Percentiles rank a stretch among this genome's conserved stretches.
phyloP scores from a whole-genome alignment of 495 filamentous ascomycete species.

The Pyrenopolyporus hunteri region DNA sequence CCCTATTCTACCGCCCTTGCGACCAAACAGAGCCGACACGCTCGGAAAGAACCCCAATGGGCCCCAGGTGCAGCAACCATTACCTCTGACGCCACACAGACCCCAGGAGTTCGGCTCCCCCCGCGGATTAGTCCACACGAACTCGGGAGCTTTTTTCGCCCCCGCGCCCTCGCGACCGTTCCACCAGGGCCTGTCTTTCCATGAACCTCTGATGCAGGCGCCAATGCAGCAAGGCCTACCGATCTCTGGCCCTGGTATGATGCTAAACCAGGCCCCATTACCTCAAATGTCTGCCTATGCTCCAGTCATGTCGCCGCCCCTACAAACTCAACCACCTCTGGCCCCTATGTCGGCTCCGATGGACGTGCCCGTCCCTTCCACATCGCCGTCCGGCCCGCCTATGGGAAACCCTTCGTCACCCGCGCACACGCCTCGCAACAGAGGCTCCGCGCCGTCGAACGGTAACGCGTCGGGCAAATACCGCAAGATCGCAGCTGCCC shows the following conservation, averaged over 20 bases:
- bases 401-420: conserved; percentile 34
- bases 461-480: conserved; percentile 44
- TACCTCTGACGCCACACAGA: conserved; percentile 12
- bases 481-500: conserved; percentile 56
- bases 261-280: conserved; percentile 15
- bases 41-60: conserved; percentile 31
- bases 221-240: conserved; percentile 19
- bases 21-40: conserved; percentile 39
- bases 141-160: conserved; percentile 48
- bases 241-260: conserved; percentile 14
- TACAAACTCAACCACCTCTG: conserved; percentile 27
- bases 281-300: conserved; percentile 32
- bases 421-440: conserved; percentile 21
- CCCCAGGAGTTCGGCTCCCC: conserved; percentile 35
- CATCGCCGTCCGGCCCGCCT: conserved; percentile 32
- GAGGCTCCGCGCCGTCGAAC: conserved; percentile 38
- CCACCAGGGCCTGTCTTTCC: conserved; percentile 48
- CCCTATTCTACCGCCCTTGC: conserved; percentile 48
- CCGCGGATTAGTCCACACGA: conserved; percentile 45
- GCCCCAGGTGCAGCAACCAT: conserved; percentile 19
- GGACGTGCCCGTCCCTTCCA: conserved; percentile 35
- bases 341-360: conserved; percentile 31
- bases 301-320: conserved; percentile 33
- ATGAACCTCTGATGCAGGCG: conserved; percentile 27
- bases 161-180: conserved; percentile 47